Percentiles rank a stretch among this genome's conserved stretches.
Conservation (phyloP, 352 stramenopile genomes). For the Globisporangium abappressorium region DNA sequence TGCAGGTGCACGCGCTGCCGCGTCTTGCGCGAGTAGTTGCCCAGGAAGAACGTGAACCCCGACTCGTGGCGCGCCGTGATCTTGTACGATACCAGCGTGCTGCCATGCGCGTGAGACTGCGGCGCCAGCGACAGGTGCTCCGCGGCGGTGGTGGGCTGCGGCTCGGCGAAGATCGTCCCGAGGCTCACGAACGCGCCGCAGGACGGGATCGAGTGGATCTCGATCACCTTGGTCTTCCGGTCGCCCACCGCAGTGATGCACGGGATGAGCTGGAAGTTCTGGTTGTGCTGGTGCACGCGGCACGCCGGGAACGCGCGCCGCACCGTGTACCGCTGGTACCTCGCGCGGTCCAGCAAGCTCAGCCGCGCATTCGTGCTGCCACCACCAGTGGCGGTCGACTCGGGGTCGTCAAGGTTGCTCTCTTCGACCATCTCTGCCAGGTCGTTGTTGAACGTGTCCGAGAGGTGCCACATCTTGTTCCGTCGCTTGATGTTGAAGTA, state of each 20-base stretch:
- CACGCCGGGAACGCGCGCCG: conserved; percentile 25
- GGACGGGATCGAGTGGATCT: conserved; percentile 16
- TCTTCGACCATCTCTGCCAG: conserved; percentile 18
- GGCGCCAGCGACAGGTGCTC: neutral
- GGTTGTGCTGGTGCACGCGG: conserved; percentile 23
- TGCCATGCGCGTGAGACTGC: conserved; percentile 1
- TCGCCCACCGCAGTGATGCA: conserved; percentile 20
- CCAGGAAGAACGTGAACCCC: conserved; percentile 28
- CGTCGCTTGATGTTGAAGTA: conserved; percentile 21
- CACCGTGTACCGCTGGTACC: conserved; percentile 18
- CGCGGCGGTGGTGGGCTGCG: neutral
- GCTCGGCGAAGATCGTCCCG: conserved; percentile 16
- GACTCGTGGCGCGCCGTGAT: conserved; percentile 19
- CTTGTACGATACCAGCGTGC: conserved; percentile 18
- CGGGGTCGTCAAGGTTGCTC: neutral
- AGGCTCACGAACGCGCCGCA: conserved; percentile 23
- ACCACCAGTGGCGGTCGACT: neutral
- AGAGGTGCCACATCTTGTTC: conserved; percentile 18
- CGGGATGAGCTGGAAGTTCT: conserved; percentile 24
- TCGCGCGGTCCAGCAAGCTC: neutral
- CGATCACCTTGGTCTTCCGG: conserved; percentile 9
- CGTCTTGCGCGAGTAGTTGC: conserved; percentile 21
- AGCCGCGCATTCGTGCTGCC: neutral
- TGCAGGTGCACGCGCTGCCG: conserved; percentile 15
- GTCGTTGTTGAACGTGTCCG: conserved; percentile 25